Evolutionary conservation across 805 yeast species (phyloP).

Genomic region (Candida boleticola): DNA sequence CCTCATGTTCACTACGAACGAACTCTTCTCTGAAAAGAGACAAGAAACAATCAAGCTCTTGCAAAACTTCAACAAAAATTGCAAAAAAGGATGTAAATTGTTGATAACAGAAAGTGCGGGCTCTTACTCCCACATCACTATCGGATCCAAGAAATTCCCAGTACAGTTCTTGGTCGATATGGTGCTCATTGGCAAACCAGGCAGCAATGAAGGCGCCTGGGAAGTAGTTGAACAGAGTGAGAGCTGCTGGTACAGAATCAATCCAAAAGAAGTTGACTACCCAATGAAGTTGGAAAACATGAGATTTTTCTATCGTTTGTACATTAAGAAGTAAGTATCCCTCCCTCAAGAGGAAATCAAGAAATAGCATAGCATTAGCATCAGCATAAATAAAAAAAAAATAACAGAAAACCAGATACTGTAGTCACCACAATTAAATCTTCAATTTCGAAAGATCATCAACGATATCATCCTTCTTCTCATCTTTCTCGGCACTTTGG

Average conservation of each 20-base stretch:
- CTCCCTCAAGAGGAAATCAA: too few species aligned
- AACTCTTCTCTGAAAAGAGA: slow-evolving; percentile 69
- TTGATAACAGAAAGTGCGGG: slow-evolving; percentile 88
- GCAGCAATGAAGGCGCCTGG: slow-evolving; percentile 55
- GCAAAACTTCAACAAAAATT: slow-evolving; percentile 47
- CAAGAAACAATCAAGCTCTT: slow-evolving; percentile 59
- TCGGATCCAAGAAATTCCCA: slow-evolving; percentile 78
- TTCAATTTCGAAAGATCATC: slow-evolving; percentile 11
- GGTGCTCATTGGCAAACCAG: slow-evolving; percentile 53
- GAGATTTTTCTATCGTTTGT: slow-evolving; percentile 81
- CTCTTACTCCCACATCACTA: slow-evolving; percentile 74
- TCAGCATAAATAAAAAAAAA: neutral
- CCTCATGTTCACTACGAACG: slow-evolving; percentile 82
- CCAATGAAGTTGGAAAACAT: slow-evolving; percentile 75
- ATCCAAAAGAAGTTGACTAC: slow-evolving; percentile 51
- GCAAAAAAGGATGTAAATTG: slow-evolving; percentile 56
- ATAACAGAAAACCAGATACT: too few species aligned
- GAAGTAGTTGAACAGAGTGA: slow-evolving; percentile 62
- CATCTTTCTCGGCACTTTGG: slow-evolving; percentile 5
- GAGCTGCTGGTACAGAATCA: slow-evolving; percentile 75
- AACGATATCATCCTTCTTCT: slow-evolving; percentile 8
- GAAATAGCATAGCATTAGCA: neutral
- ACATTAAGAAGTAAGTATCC: slow-evolving; percentile 48
- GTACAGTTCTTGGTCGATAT: slow-evolving; percentile 79
- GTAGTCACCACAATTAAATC: slow-evolving; percentile 5